A percentile compares a stretch with the other conserved stretches of the same genome.
Evolutionary conservation across 1,284 basidiomycete genomes (phyloP).

Genomic region (Gymnopus androsaceus): DNA sequence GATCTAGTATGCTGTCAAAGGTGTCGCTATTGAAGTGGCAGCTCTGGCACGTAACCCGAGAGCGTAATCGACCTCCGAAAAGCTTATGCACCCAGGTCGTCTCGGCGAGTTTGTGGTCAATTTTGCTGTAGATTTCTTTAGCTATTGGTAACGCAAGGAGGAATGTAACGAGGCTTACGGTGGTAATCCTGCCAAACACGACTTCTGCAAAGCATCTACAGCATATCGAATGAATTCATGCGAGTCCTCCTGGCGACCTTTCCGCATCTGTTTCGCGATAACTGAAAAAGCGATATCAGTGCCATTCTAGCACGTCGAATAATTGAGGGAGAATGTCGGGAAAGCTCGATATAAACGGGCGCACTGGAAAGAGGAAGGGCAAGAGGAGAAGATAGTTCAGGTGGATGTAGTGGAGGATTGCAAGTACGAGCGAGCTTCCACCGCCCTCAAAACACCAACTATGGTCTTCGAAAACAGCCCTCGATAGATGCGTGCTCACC

Average conservation of each 20-base stretch:
- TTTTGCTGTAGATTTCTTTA: slow-evolving; percentile 54
- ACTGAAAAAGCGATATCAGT: slow-evolving; percentile 43
- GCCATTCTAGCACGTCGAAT: no score
- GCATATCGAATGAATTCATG: slow-evolving; percentile 98
- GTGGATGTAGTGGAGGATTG: no score
- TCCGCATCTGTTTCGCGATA: slow-evolving; percentile 90
- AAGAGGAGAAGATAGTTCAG: no score
- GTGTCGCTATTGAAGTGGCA: slow-evolving; percentile 94
- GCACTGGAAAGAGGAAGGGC: no score
- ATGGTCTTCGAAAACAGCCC: no score
- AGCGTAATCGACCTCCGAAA: slow-evolving; percentile 92
- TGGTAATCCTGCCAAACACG: slow-evolving; percentile 72
- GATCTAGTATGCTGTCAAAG: slow-evolving; percentile 92
- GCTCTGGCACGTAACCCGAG: slow-evolving; percentile 86
- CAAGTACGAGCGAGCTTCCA: no score
- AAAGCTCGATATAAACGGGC: no score
- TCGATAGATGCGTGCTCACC: no score
- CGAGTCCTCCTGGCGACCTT: slow-evolving; percentile 95
- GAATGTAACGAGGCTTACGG: slow-evolving; percentile 50
- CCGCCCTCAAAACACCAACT: no score
- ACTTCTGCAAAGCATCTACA: slow-evolving; percentile 89
- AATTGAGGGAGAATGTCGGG: no score
- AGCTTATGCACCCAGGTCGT: slow-evolving; percentile 94
- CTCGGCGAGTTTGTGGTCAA: slow-evolving; percentile 79
- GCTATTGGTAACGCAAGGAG: background rate